phyloP scores from a whole-genome alignment of 176 grass and related monocot species.

The Avena atlantica region DNA sequence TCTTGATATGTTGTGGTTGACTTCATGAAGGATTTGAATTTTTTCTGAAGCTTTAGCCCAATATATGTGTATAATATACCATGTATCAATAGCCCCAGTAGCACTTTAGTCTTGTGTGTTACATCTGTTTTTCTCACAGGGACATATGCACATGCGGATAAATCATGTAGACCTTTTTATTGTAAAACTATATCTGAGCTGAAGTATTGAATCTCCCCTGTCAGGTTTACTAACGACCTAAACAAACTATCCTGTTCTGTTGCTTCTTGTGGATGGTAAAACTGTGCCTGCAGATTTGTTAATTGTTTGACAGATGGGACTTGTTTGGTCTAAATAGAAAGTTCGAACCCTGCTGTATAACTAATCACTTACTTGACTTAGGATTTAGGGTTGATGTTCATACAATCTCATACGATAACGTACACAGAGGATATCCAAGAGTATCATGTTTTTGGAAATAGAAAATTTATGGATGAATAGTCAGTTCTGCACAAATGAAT shows the following conservation, averaged over 20 bases:
- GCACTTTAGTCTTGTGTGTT: background rate
- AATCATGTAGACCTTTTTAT: background rate
- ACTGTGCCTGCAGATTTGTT: background rate
- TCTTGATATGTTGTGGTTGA: conserved; percentile 11
- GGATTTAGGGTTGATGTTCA: conserved; percentile 16
- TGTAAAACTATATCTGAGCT: background rate
- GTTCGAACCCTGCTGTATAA: background rate
- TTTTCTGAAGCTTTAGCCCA: background rate
- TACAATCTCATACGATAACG: background rate
- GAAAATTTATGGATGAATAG: conserved; percentile 26
- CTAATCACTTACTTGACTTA: background rate
- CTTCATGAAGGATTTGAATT: background rate
- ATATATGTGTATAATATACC: background rate
- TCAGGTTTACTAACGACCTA: background rate
- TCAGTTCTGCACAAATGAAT: conserved; percentile 31
- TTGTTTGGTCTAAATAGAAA: background rate
- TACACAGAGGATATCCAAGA: conserved; percentile 12
- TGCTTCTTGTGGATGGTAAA: conserved; percentile 39
- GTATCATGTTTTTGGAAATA: conserved; percentile 29
- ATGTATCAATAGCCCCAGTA: background rate
- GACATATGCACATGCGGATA: background rate
- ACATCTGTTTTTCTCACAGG: background rate
- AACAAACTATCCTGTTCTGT: conserved; percentile 4
- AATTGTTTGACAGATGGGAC: conserved; percentile 9
- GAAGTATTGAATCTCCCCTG: background rate